Conservation (phyloP, 2,329 filamentous ascomycete genomes). For the Chaetomium globosum region DNA sequence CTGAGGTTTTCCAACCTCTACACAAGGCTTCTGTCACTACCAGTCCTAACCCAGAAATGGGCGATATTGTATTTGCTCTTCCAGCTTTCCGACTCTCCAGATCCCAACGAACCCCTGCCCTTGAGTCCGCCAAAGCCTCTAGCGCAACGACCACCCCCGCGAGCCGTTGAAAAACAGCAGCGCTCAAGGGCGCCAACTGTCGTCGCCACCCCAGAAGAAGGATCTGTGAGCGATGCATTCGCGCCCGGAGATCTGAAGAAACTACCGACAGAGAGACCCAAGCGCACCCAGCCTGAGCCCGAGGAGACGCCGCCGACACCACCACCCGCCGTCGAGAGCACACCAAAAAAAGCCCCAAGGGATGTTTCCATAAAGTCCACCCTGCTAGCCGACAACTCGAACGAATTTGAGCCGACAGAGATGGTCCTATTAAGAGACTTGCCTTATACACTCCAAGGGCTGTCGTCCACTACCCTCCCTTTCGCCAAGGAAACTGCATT, state of each 20-base stretch:
- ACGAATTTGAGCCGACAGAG: constrained; percentile 64
- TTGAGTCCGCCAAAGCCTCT: constrained; percentile 48
- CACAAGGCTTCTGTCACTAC: constrained; percentile 82
- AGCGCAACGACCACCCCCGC: constrained; percentile 32
- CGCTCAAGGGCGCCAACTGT: constrained; percentile 44
- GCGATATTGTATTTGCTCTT: constrained; percentile 90
- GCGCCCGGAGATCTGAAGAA: constrained; percentile 55
- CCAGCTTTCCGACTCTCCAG: constrained; percentile 71
- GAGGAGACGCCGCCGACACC: constrained; percentile 36
- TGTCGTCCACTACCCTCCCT: constrained; percentile 81
- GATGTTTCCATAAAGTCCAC: constrained; percentile 62
- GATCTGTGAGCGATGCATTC: constrained; percentile 56
- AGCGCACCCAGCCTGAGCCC: constrained; percentile 44
- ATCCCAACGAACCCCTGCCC: constrained; percentile 57
- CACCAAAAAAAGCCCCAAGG: constrained; percentile 44
- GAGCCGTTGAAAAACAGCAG: constrained; percentile 43
- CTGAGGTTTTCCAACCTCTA: constrained; percentile 89
- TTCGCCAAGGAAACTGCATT: constrained; percentile 72
- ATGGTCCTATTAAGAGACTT: constrained; percentile 73
- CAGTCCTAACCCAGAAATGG: constrained; percentile 94
- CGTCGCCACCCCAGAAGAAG: constrained; percentile 50
- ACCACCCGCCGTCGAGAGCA: constrained; percentile 22
- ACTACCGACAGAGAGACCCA: constrained; percentile 48
- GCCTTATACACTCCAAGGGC: constrained; percentile 88
- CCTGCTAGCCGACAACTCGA: constrained; percentile 59